Evolutionary conservation across 1,284 basidiomycete species (phyloP), one percentile per base, ranked within the genome.

Genomic region (Cystodermella granulosa): DNA sequence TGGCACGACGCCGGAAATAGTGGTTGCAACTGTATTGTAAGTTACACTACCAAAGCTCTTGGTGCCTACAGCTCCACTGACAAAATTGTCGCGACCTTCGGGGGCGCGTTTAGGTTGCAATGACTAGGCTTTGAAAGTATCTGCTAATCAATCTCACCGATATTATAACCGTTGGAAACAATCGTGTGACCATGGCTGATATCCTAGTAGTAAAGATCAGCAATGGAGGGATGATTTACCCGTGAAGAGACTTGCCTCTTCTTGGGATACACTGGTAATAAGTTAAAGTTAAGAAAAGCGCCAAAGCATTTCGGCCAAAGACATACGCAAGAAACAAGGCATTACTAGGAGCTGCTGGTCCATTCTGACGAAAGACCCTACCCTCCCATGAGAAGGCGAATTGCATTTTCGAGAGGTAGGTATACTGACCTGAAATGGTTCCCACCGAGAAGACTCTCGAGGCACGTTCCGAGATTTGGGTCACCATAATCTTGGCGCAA

Each of bases 281-380:
- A 43, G 54, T 39, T 31, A 24, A 37, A 11, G 20, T 24, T 42
- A 43, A 3, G 13, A 39, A 14, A 6, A 36, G 18, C 20, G 38
- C 23, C 15, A 23, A 34, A 24, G 35, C 13, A 14, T 24, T 35
- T 34, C 17, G 23, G 17, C 15, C 51, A 15, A 17, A 13, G 11
- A 40, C 79, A 57, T 61, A 83, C 79, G 81, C 83, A 26, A 84
- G 66, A 61, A 84, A 85, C 23, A 83, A 61, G 5, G 83, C 81
- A 2, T 77, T 77, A 26, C 72, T 80, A 49, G 81, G 55, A 1
- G 77, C 80, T 14, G 21, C 18, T 1, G 75, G 57, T 1, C 83
- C 82, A 50, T 84, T 79, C 60, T 84, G 83, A 35, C 70, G 71
- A 57, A 61, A 84, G 5, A 81, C 63, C 13, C 79, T 82, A 41